Conservation (phyloP, 139 green algal species). For the Yamagishiella unicocca region DNA sequence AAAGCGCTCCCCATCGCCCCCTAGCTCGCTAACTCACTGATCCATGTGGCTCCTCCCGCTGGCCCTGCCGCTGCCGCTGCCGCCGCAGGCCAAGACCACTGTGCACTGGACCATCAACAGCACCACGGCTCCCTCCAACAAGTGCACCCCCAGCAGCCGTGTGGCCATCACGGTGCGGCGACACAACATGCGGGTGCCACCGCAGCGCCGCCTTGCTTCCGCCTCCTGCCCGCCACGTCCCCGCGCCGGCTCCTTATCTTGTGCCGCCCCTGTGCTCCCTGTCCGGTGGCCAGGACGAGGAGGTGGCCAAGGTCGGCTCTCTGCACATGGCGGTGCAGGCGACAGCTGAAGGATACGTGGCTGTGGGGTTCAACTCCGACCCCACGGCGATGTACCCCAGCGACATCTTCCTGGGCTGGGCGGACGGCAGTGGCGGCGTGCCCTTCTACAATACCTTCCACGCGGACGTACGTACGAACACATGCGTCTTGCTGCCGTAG, state of each 20-base stretch:
- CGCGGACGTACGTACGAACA: background rate
- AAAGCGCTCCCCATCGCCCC: background rate
- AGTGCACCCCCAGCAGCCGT: background rate
- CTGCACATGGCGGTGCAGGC: slow-evolving; percentile 32
- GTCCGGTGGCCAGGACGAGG: no score
- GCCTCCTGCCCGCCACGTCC: no score
- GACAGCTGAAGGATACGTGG: background rate
- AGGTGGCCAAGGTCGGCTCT: no score
- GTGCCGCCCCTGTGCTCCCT: no score
- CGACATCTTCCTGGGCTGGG: slow-evolving; percentile 18
- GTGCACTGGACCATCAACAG: slow-evolving; percentile 21
- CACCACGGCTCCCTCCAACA: background rate
- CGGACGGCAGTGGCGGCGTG: background rate
- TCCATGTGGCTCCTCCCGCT: background rate
- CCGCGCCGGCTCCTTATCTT: no score
- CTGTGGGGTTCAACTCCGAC: background rate
- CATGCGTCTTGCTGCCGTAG: background rate
- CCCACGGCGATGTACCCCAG: background rate
- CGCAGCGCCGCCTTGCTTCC: no score
- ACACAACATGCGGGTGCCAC: no score
- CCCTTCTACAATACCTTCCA: background rate
- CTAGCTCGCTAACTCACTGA: background rate
- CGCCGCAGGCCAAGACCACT: background rate
- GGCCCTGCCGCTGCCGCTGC: background rate
- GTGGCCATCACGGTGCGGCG: background rate